Percentiles rank a stretch among this genome's conserved stretches.
Evolutionary conservation across 2,329 filamentous ascomycete species (phyloP).

Genomic region (Epichloe sp.): DNA sequence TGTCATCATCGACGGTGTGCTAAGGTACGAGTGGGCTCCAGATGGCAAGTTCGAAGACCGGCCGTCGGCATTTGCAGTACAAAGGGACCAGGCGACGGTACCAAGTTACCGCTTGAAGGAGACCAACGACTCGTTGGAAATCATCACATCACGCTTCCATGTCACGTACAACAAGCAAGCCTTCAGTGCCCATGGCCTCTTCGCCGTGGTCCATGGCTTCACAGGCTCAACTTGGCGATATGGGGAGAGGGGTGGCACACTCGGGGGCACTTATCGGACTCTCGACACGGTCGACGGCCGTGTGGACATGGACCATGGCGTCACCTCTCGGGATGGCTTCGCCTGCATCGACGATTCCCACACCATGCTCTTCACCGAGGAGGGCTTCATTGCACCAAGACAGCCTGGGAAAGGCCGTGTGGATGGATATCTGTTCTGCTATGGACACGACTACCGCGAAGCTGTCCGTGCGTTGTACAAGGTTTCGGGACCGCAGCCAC

Average conservation of each 20-base stretch:
- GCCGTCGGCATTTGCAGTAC: conserved; percentile 47
- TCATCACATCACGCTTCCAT: conserved; percentile 41
- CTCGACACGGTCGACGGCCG: conserved; percentile 40
- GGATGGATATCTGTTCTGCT: conserved; percentile 48
- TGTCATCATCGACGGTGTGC: conserved; percentile 38
- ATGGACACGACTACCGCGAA: conserved; percentile 41
- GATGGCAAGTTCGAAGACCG: conserved; percentile 50
- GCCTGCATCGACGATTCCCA: conserved; percentile 39
- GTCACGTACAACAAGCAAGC: conserved; percentile 43
- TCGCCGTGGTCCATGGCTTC: conserved; percentile 27
- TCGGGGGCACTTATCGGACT: conserved; percentile 38
- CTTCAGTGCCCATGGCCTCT: conserved; percentile 38
- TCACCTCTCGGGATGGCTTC: conserved; percentile 37
- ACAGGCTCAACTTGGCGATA: conserved; percentile 34
- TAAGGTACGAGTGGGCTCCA: conserved; percentile 49
- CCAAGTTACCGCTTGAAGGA: conserved; percentile 36
- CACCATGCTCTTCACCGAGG: conserved; percentile 41
- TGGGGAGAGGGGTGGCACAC: conserved; percentile 26
- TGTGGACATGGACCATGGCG: conserved; percentile 33
- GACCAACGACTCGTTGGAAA: conserved; percentile 33
- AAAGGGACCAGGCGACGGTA: conserved; percentile 28
- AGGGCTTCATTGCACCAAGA: conserved; percentile 38
- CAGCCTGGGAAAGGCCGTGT: conserved; percentile 26
- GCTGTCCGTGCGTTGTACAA: conserved; percentile 41
- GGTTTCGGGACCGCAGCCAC: conserved; percentile 41